Conservation (phyloP, 2,329 filamentous ascomycete species). For the Metarhizium guizhouense region DNA sequence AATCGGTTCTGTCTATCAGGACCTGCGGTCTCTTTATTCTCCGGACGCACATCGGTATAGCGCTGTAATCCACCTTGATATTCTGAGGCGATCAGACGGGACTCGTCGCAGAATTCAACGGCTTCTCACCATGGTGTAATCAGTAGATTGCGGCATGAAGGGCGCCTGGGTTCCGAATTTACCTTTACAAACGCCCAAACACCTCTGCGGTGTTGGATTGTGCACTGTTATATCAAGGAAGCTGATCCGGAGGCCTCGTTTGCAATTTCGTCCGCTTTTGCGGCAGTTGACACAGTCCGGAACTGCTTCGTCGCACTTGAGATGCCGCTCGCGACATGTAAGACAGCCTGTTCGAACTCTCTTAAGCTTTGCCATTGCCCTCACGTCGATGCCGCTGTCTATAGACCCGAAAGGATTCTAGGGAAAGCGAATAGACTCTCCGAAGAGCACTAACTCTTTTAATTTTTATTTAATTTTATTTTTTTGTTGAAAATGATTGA, state of each 20-base stretch:
- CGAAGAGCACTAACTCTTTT: too few relatives aligned
- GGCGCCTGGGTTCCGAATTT: not conserved
- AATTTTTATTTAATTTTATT: too few relatives aligned
- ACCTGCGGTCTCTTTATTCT: not conserved
- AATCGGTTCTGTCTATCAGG: too few relatives aligned
- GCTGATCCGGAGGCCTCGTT: constrained; percentile 78
- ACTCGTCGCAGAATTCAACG: constrained; percentile 83
- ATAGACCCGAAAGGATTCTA: not conserved
- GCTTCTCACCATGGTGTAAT: not conserved
- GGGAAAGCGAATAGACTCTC: not conserved
- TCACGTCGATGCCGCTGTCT: not conserved
- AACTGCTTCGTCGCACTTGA: constrained; percentile 77
- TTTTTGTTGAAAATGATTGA: not conserved
- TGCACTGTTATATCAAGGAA: constrained; percentile 80
- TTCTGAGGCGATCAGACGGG: constrained; percentile 79
- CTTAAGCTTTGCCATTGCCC: constrained; percentile 41
- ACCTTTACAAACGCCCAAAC: constrained; percentile 16
- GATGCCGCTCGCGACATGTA: constrained; percentile 79
- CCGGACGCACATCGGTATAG: constrained; percentile 25
- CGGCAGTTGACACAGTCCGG: constrained; percentile 67
- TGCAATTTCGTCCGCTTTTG: constrained; percentile 79
- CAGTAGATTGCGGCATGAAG: constrained; percentile 3
- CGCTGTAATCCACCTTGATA: constrained; percentile 70
- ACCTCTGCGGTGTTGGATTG: constrained; percentile 45
- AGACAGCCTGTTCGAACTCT: constrained; percentile 83